A percentile compares a stretch with the other conserved stretches of the same genome.
Evolutionary conservation across 495 filamentous ascomycete species (phyloP).

Genomic region (Parathielavia appendiculata): DNA sequence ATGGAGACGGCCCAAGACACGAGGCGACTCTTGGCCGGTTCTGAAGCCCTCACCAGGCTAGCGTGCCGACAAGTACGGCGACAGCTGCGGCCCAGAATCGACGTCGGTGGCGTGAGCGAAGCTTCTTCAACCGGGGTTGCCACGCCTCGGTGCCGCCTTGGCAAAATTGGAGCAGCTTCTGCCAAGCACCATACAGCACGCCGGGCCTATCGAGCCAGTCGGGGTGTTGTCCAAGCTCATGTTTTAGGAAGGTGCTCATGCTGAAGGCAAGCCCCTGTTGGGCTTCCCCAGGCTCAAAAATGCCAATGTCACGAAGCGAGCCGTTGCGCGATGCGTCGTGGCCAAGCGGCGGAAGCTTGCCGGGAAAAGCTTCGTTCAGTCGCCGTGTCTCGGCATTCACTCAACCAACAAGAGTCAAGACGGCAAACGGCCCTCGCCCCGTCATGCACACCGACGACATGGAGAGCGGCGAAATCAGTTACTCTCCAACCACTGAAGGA

Average conservation of each 20-base stretch:
- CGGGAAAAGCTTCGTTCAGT: slow-evolving; percentile 9
- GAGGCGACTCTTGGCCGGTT: slow-evolving; percentile 1
- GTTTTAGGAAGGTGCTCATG: slow-evolving; percentile 15
- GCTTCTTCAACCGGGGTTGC: slow-evolving; percentile 1
- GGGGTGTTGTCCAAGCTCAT: slow-evolving; percentile 10
- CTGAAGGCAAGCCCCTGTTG: background rate
- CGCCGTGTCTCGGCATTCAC: slow-evolving; percentile 6
- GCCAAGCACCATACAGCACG: slow-evolving; percentile 3
- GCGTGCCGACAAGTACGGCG: slow-evolving; percentile 11
- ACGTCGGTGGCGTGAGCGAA: slow-evolving; percentile 3
- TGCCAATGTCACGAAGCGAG: background rate
- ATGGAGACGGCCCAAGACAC: background rate
- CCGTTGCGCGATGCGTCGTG: slow-evolving; percentile 3
- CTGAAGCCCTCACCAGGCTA: background rate
- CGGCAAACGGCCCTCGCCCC: background rate
- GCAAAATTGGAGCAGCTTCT: background rate
- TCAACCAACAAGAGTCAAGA: background rate
- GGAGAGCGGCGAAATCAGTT: background rate
- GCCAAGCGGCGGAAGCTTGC: slow-evolving; percentile 7
- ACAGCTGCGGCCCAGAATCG: slow-evolving; percentile 5
- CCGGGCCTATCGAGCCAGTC: slow-evolving; percentile 1
- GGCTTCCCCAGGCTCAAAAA: background rate
- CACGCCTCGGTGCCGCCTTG: slow-evolving; percentile 9
- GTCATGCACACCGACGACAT: background rate
- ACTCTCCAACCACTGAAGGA: background rate